These are phyloP conservation scores for Emmonsiellopsis sp. DNA, from an alignment of 2,329 filamentous ascomycete genomes.

Conservation along the genomic window DNA sequence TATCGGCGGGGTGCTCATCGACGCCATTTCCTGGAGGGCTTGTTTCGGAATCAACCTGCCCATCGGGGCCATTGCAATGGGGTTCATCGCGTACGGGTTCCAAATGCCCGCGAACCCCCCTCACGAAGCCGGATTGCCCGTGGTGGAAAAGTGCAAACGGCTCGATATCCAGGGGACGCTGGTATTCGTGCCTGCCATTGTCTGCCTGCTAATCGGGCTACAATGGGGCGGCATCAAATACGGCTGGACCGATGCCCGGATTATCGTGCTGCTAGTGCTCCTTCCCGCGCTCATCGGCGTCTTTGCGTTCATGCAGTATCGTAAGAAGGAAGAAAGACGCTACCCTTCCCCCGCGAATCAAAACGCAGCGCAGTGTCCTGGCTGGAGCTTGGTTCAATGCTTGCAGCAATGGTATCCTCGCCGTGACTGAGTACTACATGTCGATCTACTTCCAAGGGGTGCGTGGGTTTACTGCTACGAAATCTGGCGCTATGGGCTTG, in stretches of 20 bases:
- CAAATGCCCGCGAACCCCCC: slow-evolving; percentile 4
- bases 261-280: slow-evolving; percentile 42
- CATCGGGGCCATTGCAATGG: slow-evolving; percentile 22
- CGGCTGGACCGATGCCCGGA: slow-evolving; percentile 34
- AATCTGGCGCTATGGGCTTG: slow-evolving; percentile 37
- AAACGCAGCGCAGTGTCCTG: slow-evolving; percentile 36
- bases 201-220: slow-evolving; percentile 42
- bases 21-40: slow-evolving; percentile 35
- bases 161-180: slow-evolving; percentile 35
- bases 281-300: slow-evolving; percentile 41
- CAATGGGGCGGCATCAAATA: slow-evolving; percentile 40
- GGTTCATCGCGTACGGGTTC: slow-evolving; percentile 35
- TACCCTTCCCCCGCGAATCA: slow-evolving; percentile 42
- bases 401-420: slow-evolving; percentile 30
- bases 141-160: slow-evolving; percentile 14
- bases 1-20: slow-evolving; percentile 38
- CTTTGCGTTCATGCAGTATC: slow-evolving; percentile 35
- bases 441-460: slow-evolving; percentile 43
- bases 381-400: slow-evolving; percentile 24
- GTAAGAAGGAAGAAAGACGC: slow-evolving; percentile 42
- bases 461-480: slow-evolving; percentile 32
- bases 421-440: slow-evolving; percentile 33
- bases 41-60: slow-evolving; percentile 35
- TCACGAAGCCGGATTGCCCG: slow-evolving; percentile 17
- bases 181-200: slow-evolving; percentile 37